Conservation (phyloP, 176 grass and related monocot species). For the Hordeum marinum region DNA sequence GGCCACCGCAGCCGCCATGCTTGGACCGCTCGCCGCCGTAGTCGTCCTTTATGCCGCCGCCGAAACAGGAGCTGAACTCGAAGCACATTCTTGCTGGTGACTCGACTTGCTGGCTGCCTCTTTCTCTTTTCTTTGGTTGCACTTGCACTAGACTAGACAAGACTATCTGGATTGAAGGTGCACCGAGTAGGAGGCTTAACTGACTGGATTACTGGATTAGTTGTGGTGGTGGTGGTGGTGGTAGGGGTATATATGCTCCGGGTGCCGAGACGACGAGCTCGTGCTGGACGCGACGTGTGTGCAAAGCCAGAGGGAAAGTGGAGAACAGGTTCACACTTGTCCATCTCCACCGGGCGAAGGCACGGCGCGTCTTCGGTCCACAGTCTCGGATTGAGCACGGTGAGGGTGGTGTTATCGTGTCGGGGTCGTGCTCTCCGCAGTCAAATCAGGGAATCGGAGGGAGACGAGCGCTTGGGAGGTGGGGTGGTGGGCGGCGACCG, state of each 20-base stretch:
- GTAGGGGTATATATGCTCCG: background rate
- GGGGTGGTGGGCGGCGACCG: background rate
- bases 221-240: background rate
- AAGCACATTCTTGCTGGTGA: constrained; percentile 24
- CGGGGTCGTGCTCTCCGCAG: background rate
- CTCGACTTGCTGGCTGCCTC: background rate
- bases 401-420: background rate
- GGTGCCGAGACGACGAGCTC: background rate
- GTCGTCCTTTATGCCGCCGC: background rate
- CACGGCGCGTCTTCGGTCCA: too few relatives aligned
- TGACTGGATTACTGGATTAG: background rate
- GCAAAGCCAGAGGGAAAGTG: background rate
- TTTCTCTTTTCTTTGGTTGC: background rate
- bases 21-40: background rate
- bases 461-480: too few relatives aligned
- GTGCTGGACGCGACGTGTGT: background rate
- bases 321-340: background rate
- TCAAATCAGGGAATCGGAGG: background rate
- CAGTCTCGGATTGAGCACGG: too few relatives aligned
- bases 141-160: too few relatives aligned
- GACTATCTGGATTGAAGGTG: background rate
- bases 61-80: constrained; percentile 5
- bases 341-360: too few relatives aligned
- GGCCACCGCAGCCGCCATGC: background rate
- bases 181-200: background rate